These are phyloP conservation scores for Penicillium nordicum DNA, from an alignment of 2,329 filamentous ascomycete species.

Conservation along the genomic window DNA sequence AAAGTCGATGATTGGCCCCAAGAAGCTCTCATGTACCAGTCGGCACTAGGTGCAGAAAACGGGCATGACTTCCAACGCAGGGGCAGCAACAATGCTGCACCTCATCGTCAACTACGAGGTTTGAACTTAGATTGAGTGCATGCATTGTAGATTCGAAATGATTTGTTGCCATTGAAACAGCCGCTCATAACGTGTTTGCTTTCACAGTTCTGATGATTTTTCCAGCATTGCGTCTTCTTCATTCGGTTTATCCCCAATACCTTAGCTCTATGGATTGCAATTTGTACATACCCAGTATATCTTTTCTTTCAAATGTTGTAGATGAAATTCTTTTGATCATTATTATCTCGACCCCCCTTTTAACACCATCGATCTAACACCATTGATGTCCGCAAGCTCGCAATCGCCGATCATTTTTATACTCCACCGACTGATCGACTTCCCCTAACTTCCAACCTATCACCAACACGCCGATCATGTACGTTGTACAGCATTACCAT, in stretches of 20 bases:
- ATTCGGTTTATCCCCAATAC: background rate
- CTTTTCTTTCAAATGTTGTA: background rate
- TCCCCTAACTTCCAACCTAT: background rate
- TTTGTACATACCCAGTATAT: slow-evolving; percentile 1
- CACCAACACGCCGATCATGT: background rate
- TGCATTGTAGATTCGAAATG: background rate
- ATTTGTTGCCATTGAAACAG: background rate
- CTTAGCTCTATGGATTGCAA: background rate
- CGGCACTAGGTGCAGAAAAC: slow-evolving; percentile 22
- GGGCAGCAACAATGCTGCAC: slow-evolving; percentile 22
- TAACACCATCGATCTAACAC: background rate
- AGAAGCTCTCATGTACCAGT: slow-evolving; percentile 42
- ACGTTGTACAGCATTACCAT: background rate
- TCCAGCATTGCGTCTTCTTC: background rate
- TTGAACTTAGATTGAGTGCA: slow-evolving; percentile 4
- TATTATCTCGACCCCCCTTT: background rate
- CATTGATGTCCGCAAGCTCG: background rate
- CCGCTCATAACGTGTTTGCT: background rate
- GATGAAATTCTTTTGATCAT: background rate
- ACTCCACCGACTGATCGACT: background rate
- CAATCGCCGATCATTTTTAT: background rate
- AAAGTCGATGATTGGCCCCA: slow-evolving; percentile 38
- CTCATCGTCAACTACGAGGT: slow-evolving; percentile 23
- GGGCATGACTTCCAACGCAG: slow-evolving; percentile 18
- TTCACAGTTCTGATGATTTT: background rate